A percentile compares a stretch with the other conserved stretches of the same genome.
Conservation (phyloP, 2,329 filamentous ascomycete species). For the Verticillium dahliae region DNA sequence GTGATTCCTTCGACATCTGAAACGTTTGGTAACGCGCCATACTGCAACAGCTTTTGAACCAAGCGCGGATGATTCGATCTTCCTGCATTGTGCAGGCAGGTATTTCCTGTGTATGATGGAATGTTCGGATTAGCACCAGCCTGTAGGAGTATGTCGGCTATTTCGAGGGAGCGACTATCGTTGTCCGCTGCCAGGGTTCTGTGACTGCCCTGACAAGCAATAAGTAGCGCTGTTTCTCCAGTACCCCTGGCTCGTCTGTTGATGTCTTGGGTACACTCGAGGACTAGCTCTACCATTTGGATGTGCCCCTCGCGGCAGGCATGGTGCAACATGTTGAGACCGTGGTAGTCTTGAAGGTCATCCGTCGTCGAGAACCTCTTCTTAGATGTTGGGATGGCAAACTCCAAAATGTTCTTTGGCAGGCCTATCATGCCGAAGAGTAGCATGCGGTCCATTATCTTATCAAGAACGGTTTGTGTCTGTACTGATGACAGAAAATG, state of each 20-base stretch:
- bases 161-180: not conserved
- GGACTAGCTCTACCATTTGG: constrained; percentile 9
- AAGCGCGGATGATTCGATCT: constrained; percentile 2
- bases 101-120: constrained; percentile 6
- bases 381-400: not conserved
- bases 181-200: constrained; percentile 1
- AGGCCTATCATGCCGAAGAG: not conserved
- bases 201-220: constrained; percentile 5
- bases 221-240: constrained; percentile 6
- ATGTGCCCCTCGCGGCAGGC: constrained; percentile 8
- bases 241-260: constrained; percentile 6
- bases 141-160: constrained; percentile 7
- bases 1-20: constrained; percentile 5
- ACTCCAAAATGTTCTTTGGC: not conserved
- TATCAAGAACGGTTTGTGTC: not conserved
- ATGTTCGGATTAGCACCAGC: constrained; percentile 10
- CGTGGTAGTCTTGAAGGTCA: not conserved
- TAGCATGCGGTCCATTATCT: too few relatives aligned
- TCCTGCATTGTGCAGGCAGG: constrained; percentile 9
- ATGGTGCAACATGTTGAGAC: constrained; percentile 7
- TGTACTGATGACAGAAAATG: not conserved
- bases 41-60: constrained; percentile 7
- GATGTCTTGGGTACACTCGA: constrained; percentile 4
- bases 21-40: constrained; percentile 10
- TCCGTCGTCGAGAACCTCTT: not conserved